A percentile compares a stretch with the other conserved stretches of the same genome.
phyloP scores from a whole-genome alignment of 768 basidiomycete genomes.

The Podaxis sp. region DNA sequence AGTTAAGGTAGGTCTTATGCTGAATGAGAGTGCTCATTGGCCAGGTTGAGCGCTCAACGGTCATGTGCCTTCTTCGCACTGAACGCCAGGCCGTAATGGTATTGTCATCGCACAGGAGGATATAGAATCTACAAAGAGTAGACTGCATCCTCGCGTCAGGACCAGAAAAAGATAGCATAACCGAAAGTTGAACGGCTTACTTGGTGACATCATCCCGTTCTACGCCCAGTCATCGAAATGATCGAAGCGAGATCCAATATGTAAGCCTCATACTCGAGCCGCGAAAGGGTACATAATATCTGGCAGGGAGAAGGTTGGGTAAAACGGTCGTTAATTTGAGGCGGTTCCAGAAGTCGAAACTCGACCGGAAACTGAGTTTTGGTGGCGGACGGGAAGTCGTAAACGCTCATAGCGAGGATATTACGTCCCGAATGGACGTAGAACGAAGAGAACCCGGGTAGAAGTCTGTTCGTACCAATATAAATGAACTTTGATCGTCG shows the following conservation, averaged over 20 bases:
- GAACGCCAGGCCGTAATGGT: background rate
- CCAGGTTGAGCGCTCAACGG: no score
- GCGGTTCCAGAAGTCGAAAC: background rate
- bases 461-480: background rate
- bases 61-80: background rate
- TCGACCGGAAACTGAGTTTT: background rate
- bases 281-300: background rate
- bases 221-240: background rate
- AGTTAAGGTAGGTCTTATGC: background rate
- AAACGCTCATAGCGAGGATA: background rate
- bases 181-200: background rate
- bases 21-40: background rate
- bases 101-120: background rate
- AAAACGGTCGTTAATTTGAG: background rate
- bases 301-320: background rate
- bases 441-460: background rate
- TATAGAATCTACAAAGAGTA: background rate
- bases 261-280: background rate
- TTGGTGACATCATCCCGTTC: background rate
- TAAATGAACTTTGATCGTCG: background rate
- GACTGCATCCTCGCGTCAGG: background rate
- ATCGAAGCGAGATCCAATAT: background rate
- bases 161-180: background rate
- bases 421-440: background rate
- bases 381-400: background rate